Evolutionary conservation across 345 rosid genomes (phyloP).

Genomic region (Eucalyptus viminalis): DNA sequence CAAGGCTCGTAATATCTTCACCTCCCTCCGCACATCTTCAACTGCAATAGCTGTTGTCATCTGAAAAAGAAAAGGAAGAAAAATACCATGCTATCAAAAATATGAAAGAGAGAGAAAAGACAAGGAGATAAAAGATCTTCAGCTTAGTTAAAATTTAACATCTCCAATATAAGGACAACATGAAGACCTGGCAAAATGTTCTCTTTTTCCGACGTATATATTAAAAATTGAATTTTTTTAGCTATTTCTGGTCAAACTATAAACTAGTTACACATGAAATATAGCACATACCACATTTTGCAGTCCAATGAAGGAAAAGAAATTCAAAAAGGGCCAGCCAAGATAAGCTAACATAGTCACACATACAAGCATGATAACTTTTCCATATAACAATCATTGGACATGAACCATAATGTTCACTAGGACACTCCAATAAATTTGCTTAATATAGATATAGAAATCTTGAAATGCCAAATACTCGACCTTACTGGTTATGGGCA

Average conservation of each 20-base stretch:
- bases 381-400: background rate
- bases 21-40: constrained; percentile 98
- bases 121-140: background rate
- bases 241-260: background rate
- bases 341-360: background rate
- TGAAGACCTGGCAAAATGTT: background rate
- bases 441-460: background rate
- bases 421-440: background rate
- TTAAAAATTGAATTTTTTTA: background rate
- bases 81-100: background rate
- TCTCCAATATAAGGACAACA: background rate
- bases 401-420: background rate
- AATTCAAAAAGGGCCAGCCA: background rate
- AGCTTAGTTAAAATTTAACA: background rate
- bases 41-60: constrained; percentile 94
- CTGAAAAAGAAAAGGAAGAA: constrained; percentile 19
- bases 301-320: background rate
- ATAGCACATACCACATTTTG: background rate
- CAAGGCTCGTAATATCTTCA: constrained; percentile 73
- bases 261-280: background rate
- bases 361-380: background rate
- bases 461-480: background rate
- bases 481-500: background rate
- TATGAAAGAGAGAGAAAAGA: background rate
- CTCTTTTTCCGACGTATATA: background rate